These are phyloP conservation scores for Ustilago loliicola DNA, from an alignment of 1,284 basidiomycete genomes.

Conservation along the genomic window DNA sequence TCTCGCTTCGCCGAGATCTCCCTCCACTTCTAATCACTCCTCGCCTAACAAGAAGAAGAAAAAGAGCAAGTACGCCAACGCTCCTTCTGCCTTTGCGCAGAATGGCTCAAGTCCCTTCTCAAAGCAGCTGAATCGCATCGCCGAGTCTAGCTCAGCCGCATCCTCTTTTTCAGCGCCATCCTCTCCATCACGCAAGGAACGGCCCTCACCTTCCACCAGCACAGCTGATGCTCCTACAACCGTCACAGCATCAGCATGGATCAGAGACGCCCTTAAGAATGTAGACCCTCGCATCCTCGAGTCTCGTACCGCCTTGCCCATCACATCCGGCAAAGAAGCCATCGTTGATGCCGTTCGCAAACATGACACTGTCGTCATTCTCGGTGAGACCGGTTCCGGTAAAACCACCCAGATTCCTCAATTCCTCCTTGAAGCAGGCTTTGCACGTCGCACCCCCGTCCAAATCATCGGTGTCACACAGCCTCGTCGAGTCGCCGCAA, in stretches of 20 bases:
- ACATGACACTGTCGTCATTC: constrained; percentile 88
- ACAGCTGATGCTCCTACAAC: neutral
- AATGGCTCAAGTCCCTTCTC: constrained; percentile 15
- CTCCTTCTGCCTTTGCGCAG: constrained; percentile 15
- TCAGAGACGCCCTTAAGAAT: constrained; percentile 31
- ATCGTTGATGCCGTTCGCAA: constrained; percentile 70
- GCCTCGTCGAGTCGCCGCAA: constrained; percentile 92
- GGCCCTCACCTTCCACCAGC: constrained; percentile 12
- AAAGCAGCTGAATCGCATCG: constrained; percentile 3
- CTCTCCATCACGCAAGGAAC: constrained; percentile 12
- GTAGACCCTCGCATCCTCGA: constrained; percentile 50
- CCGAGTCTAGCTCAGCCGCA: neutral
- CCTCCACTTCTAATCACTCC: constrained; percentile 19
- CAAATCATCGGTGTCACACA: constrained; percentile 79
- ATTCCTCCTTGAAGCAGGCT: constrained; percentile 80
- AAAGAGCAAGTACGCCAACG: constrained; percentile 54
- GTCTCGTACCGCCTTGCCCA: constrained; percentile 55
- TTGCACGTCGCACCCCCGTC: constrained; percentile 61
- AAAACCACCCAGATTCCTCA: constrained; percentile 81
- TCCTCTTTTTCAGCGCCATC: constrained; percentile 14
- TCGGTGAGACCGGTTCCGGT: constrained; percentile 97
- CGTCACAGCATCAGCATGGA: constrained; percentile 21
- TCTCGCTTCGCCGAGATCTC: constrained; percentile 18
- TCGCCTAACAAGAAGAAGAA: constrained; percentile 44
- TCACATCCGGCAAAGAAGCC: constrained; percentile 57